Conservation (phyloP, 352 stramenopile species). For the Pythium grandisporangium region DNA sequence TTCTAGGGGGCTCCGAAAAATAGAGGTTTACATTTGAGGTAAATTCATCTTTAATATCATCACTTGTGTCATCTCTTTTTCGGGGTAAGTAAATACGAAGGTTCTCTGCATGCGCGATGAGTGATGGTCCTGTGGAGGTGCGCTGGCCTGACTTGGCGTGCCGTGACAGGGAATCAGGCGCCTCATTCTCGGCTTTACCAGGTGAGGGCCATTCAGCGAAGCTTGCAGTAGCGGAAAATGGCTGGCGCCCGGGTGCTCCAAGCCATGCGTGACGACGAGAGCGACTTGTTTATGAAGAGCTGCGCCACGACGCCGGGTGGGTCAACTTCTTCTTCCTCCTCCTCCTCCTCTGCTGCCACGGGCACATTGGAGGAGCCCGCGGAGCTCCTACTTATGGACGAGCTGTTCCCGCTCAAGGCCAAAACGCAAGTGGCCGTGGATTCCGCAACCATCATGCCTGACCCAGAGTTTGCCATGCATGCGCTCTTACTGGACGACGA, state of each 20-base stretch:
- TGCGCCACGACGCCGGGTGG: background rate
- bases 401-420: slow-evolving; percentile 22
- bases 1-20: slow-evolving; percentile 1
- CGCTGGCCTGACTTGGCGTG: background rate
- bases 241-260: too few relatives aligned
- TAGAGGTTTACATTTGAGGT: background rate
- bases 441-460: slow-evolving; percentile 5
- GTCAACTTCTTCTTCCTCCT: background rate
- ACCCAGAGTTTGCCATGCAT: slow-evolving; percentile 33
- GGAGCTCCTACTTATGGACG: slow-evolving; percentile 33
- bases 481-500: slow-evolving; percentile 27
- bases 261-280: too few relatives aligned
- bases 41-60: background rate
- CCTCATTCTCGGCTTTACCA: too few relatives aligned
- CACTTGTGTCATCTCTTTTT: background rate
- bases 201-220: too few relatives aligned
- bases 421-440: slow-evolving; percentile 5
- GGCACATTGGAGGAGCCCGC: slow-evolving; percentile 3
- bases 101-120: too few relatives aligned
- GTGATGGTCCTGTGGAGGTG: too few relatives aligned
- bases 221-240: too few relatives aligned
- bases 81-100: background rate
- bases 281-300: too few relatives aligned
- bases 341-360: background rate
- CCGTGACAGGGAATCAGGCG: too few relatives aligned